A percentile compares a stretch with the other conserved stretches of the same genome.
phyloP scores from a whole-genome alignment of 805 yeast genomes.

The Zygotorulaspora danielsina region DNA sequence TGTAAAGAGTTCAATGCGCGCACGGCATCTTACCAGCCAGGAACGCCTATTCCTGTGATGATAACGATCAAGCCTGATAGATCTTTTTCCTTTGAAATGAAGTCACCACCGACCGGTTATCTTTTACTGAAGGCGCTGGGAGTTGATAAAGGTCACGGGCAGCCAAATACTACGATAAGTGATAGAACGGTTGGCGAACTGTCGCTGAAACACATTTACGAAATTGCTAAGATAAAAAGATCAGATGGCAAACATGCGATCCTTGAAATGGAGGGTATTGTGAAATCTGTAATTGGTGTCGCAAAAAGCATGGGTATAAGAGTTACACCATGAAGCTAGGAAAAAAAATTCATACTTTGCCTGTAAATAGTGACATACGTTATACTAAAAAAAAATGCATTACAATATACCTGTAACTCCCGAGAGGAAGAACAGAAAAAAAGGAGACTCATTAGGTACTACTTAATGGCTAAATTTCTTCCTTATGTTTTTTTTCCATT shows the following conservation, averaged over 20 bases:
- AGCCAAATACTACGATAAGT: slow-evolving; percentile 32
- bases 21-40: slow-evolving; percentile 81
- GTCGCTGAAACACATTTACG: slow-evolving; percentile 85
- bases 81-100: slow-evolving; percentile 77
- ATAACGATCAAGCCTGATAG: slow-evolving; percentile 91
- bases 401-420: neutral
- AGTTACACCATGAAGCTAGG: slow-evolving; percentile 52
- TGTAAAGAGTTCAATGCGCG: slow-evolving; percentile 98
- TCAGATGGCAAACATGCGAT: slow-evolving; percentile 75
- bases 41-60: slow-evolving; percentile 83
- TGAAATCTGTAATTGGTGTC: slow-evolving; percentile 77
- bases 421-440: neutral
- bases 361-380: slow-evolving; percentile 4
- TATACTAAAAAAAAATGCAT: slow-evolving; percentile 1
- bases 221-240: slow-evolving; percentile 89
- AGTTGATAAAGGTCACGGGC: slow-evolving; percentile 72
- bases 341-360: no score
- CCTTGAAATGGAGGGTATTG: slow-evolving; percentile 67
- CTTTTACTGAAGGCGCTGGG: slow-evolving; percentile 70
- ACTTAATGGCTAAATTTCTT: slow-evolving; percentile 26
- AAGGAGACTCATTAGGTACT: neutral
- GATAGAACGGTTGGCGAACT: slow-evolving; percentile 52
- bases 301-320: slow-evolving; percentile 88
- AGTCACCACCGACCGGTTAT: slow-evolving; percentile 89
- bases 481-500: slow-evolving; percentile 32